Evolutionary conservation across 2,329 filamentous ascomycete species (phyloP).

Genomic region (Trichoderma koningiopsis): DNA sequence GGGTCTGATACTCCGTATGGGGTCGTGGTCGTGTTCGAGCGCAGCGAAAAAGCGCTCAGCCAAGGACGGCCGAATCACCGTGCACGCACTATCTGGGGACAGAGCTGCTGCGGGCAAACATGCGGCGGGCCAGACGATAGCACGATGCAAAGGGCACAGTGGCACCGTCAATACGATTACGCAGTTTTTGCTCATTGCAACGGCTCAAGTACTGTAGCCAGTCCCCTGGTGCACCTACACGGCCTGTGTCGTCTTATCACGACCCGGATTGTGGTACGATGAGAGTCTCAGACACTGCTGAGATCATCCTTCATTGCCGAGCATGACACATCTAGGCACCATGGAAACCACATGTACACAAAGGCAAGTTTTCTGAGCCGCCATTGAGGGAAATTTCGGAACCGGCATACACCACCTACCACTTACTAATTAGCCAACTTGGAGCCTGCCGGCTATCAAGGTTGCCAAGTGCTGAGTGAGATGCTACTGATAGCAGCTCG

Average conservation of each 20-base stretch:
- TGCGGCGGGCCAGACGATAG: not conserved
- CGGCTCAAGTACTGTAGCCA: not conserved
- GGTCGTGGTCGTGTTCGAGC: slow-evolving; percentile 15
- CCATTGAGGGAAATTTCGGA: not conserved
- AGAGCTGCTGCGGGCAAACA: not conserved
- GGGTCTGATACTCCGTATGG: slow-evolving; percentile 9
- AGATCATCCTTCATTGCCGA: not conserved
- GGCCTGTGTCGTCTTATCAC: not conserved
- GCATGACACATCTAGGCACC: slow-evolving; percentile 2
- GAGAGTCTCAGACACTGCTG: not conserved
- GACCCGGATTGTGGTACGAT: slow-evolving; percentile 1
- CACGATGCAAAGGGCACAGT: not conserved
- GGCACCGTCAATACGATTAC: slow-evolving; percentile 1
- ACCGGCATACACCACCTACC: not conserved
- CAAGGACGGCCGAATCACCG: slow-evolving; percentile 7
- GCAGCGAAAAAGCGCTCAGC: slow-evolving; percentile 15
- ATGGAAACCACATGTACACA: not conserved
- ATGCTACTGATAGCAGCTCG: not conserved
- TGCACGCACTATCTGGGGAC: slow-evolving; percentile 12
- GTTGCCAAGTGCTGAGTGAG: slow-evolving; percentile 20
- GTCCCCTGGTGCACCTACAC: not conserved
- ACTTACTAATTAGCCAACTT: not conserved
- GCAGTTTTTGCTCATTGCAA: not conserved
- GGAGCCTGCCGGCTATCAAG: not conserved
- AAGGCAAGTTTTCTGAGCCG: not conserved